These are phyloP conservation scores for Aspergillus neotritici DNA, from an alignment of 2,329 filamentous ascomycete genomes.

Conservation along the genomic window DNA sequence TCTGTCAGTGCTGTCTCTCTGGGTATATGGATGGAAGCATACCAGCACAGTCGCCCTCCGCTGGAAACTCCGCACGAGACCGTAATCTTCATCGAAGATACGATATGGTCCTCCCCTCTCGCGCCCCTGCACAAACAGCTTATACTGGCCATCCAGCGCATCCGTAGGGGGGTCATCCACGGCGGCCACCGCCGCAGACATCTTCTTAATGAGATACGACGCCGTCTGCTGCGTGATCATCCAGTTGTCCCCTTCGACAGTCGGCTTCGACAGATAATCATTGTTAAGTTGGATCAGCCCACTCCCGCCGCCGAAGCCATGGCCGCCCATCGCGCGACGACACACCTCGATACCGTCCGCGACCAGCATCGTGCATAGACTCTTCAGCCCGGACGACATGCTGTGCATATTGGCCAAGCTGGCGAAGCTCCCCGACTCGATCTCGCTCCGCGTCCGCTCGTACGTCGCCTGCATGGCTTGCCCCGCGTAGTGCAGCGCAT, in stretches of 20 bases:
- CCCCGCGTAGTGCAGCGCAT: conserved; percentile 44
- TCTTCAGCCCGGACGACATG: conserved; percentile 51
- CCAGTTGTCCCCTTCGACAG: conserved; percentile 54
- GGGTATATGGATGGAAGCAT: too few species aligned
- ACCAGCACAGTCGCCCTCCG: too few species aligned
- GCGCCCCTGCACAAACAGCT: conserved; percentile 9
- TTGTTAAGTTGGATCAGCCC: conserved; percentile 48
- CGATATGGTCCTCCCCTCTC: neutral
- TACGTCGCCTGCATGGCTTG: conserved; percentile 49
- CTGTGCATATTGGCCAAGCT: conserved; percentile 49
- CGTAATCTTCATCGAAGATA: conserved; percentile 1
- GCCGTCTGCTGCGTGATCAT: conserved; percentile 53
- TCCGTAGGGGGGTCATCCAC: conserved; percentile 1
- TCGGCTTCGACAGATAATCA: conserved; percentile 42
- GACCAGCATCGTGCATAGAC: conserved; percentile 48
- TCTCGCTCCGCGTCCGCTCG: conserved; percentile 39
- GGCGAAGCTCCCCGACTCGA: conserved; percentile 46
- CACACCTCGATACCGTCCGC: conserved; percentile 53
- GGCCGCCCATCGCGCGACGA: conserved; percentile 49
- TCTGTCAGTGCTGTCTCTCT: conserved; percentile 1
- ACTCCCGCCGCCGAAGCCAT: conserved; percentile 50
- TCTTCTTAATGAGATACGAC: conserved; percentile 47
- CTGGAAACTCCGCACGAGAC: too few species aligned
- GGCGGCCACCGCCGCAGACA: conserved; percentile 37
- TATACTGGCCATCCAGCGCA: conserved; percentile 14